Evolutionary conservation across 371 early-diverging fungal species (phyloP).

Genomic region (Blakeslea trispora): DNA sequence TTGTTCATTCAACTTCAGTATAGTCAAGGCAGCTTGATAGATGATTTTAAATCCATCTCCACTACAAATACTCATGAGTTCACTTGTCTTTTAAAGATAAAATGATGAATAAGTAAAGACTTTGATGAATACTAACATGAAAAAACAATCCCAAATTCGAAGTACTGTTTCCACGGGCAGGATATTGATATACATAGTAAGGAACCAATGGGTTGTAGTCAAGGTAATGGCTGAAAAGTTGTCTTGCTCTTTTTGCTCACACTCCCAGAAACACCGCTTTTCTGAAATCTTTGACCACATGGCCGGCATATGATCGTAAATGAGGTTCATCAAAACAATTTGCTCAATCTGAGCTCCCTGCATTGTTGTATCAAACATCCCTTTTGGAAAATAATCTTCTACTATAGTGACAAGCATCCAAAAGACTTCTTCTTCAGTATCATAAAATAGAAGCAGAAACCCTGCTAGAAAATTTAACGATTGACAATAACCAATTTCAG

Average conservation of each 20-base stretch:
- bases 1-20: constrained; percentile 72
- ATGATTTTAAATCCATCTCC: constrained; percentile 81
- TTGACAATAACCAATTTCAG: constrained; percentile 85
- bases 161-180: constrained; percentile 79
- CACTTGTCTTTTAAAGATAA: too few relatives aligned
- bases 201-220: constrained; percentile 84
- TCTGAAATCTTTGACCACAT: constrained; percentile 57
- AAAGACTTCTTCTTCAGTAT: constrained; percentile 78
- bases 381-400: constrained; percentile 72
- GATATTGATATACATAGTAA: constrained; percentile 78
- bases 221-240: constrained; percentile 70
- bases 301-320: constrained; percentile 60
- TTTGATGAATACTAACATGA: constrained; percentile 70
- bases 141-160: constrained; percentile 83
- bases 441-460: constrained; percentile 71
- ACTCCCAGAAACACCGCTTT: constrained; percentile 57
- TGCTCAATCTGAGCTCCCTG: constrained; percentile 79
- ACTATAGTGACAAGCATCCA: constrained; percentile 80
- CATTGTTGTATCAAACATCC: constrained; percentile 79
- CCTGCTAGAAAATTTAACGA: constrained; percentile 83
- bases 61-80: not conserved
- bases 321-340: constrained; percentile 67
- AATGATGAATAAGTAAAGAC: too few relatives aligned
- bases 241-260: constrained; percentile 42
- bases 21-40: constrained; percentile 74